Evolutionary conservation across 441 rosid species (phyloP), one percentile per base, ranked within the genome.

Genomic region (Rhodomyrtus psidioides): DNA sequence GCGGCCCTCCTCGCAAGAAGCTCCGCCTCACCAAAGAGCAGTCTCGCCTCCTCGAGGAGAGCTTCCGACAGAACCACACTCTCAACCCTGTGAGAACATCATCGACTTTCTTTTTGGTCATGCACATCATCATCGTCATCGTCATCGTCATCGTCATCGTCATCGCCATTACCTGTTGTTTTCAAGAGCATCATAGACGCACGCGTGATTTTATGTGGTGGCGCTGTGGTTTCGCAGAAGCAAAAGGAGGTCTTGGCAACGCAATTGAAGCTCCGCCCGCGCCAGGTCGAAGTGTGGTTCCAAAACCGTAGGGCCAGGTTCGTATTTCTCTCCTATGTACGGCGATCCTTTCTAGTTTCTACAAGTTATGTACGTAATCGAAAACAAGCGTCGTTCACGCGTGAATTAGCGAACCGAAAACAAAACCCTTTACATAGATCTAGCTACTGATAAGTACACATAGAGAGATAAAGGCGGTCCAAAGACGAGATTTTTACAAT

Each of bases 301-400:
- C 97, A 94, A 86, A 94, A 94, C 91, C 95, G 97, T 86, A 93
- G 97, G 94, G 97, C 97, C 90, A 93, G 97, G 97, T 94, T 90
- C 90, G 79, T 46, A 34, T 53, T 75, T 49, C 58, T 19, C 65
- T 79, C 15, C 74, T 12, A 46, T 24, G 55, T 26, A 9, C 16
- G 55, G 27, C 23, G 54, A 81, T 81, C 83, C 26, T 21, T 44
- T 82, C 42, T 6, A 34, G 46, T 21, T 44, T 82, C 42, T 10
- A 54, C 58, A 16, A 19, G 58, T 9, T 24, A 17, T 21, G 59
- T 34, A 34, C 79, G 79, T 65, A 34, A 19, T 65, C 76, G 7
- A 1, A 60, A 15, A 28, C 13, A 28, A 60, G 39, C 21, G 23
- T 54, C 56, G 26, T 55, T 1, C 8, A 23, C 24, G 23, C 24